Percentiles rank a stretch among this genome's conserved stretches.
Evolutionary conservation across 164 flowering plant genomes (phyloP).

Genomic region (Berberis thunbergii): DNA sequence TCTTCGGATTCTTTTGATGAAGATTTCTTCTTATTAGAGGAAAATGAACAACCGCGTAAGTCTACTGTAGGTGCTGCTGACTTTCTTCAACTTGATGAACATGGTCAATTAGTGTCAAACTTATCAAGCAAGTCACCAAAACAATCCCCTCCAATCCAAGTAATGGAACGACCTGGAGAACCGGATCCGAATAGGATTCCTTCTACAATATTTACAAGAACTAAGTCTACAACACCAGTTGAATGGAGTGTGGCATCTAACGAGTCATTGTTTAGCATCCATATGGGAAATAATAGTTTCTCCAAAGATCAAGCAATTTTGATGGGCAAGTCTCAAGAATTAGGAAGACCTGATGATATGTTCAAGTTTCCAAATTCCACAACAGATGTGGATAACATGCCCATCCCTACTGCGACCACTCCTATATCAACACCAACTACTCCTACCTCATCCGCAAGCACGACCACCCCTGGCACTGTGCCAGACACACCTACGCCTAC

Average conservation of each 20-base stretch:
- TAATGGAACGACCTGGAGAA: conserved; percentile 42
- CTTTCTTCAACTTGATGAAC: conserved; percentile 6
- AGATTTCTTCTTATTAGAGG: conserved; percentile 22
- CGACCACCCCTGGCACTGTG: conserved; percentile 12
- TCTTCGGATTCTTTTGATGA: conserved; percentile 24
- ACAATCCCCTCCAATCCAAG: conserved; percentile 49
- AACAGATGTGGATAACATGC: not conserved
- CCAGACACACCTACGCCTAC: conserved; percentile 2
- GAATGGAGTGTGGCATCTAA: conserved; percentile 89
- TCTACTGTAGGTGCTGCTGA: not conserved
- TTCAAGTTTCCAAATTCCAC: not conserved
- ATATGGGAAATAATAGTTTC: conserved; percentile 57
- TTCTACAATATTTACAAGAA: conserved; percentile 45
- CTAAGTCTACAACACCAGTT: conserved; percentile 27
- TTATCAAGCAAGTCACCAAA: conserved; percentile 10
- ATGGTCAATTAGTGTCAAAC: conserved; percentile 7
- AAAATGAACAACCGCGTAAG: not conserved
- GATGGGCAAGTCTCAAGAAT: conserved; percentile 27
- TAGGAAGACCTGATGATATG: conserved; percentile 18
- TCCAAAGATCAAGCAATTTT: conserved; percentile 38
- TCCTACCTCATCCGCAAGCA: no score
- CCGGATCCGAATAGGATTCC: conserved; percentile 57
- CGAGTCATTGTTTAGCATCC: conserved; percentile 86
- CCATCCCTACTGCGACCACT: no score
- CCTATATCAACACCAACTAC: no score